Evolutionary conservation across 1,139 yeast genomes (phyloP).

Genomic region (Neolecta irregularis): DNA sequence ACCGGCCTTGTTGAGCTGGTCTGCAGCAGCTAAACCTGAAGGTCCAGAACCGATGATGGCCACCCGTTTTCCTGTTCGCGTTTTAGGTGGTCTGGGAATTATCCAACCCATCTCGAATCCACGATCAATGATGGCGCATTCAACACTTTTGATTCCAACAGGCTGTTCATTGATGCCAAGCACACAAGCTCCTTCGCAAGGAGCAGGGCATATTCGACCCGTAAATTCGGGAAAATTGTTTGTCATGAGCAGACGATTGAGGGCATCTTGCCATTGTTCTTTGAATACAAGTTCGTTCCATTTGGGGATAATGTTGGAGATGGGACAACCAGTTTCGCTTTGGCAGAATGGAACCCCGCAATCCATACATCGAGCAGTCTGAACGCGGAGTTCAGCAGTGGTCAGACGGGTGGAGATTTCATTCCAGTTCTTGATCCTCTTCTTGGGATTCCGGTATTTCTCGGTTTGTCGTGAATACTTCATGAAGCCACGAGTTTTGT

Average conservation of each 20-base stretch:
- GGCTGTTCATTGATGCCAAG: conserved; percentile 89
- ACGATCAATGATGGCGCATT: conserved; percentile 89
- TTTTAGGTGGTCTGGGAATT: conserved; percentile 60
- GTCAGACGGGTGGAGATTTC: conserved; percentile 73
- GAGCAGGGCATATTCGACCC: conserved; percentile 97
- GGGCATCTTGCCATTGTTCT: conserved; percentile 89
- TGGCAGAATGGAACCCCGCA: conserved; percentile 99
- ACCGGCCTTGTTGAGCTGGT: conserved; percentile 92
- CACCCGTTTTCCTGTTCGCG: conserved; percentile 69
- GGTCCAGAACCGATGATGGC: conserved; percentile 96
- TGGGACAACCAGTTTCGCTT: conserved; percentile 95
- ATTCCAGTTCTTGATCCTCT: conserved; percentile 80
- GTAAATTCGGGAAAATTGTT: conserved; percentile 98
- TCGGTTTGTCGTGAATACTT: conserved; percentile 82
- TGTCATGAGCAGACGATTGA: conserved; percentile 84
- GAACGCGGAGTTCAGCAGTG: conserved; percentile 72
- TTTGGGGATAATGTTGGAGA: conserved; percentile 91
- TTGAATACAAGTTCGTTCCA: conserved; percentile 95
- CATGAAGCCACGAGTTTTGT: conserved; percentile 81
- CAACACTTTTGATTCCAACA: conserved; percentile 91
- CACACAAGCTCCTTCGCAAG: conserved; percentile 97
- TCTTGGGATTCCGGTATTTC: conserved; percentile 61
- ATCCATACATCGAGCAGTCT: conserved; percentile 99
- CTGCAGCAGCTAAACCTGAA: conserved; percentile 91
- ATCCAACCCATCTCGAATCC: conserved; percentile 97